Conservation (phyloP, 345 rosid genomes). For the Eucalyptus fibrosa region DNA sequence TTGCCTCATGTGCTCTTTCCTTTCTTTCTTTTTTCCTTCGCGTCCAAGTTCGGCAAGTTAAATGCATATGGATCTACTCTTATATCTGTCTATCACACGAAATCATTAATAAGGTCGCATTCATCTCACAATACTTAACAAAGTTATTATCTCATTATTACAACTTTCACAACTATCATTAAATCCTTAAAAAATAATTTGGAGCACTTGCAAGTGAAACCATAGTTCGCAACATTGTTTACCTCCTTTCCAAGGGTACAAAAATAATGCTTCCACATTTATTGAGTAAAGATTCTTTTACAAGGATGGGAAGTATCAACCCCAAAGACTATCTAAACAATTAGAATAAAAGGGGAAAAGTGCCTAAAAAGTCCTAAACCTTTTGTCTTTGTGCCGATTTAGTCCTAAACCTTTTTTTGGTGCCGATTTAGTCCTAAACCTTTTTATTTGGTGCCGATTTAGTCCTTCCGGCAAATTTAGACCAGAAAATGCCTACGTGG, state of each 20-base stretch:
- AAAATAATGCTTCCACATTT: neutral
- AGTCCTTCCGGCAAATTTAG: no score
- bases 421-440: no score
- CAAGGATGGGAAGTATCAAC: fast-evolving
- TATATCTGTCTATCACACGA: fast-evolving
- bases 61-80: neutral
- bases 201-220: no score
- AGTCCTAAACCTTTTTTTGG: no score
- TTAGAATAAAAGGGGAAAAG: no score
- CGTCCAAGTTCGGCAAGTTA: fast-evolving
- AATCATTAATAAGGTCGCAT: neutral
- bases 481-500: no score
- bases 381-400: no score
- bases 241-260: neutral
- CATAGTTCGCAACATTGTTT: no score
- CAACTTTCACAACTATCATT: fast-evolving
- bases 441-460: no score
- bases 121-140: neutral
- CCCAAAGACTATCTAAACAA: no score
- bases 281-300: neutral
- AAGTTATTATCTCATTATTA: fast-evolving
- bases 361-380: no score
- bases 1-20: neutral
- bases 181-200: no score
- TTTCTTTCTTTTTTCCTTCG: neutral